Evolutionary conservation across 305 asterid species (phyloP).

Genomic region (Solanum aculeatissimum): DNA sequence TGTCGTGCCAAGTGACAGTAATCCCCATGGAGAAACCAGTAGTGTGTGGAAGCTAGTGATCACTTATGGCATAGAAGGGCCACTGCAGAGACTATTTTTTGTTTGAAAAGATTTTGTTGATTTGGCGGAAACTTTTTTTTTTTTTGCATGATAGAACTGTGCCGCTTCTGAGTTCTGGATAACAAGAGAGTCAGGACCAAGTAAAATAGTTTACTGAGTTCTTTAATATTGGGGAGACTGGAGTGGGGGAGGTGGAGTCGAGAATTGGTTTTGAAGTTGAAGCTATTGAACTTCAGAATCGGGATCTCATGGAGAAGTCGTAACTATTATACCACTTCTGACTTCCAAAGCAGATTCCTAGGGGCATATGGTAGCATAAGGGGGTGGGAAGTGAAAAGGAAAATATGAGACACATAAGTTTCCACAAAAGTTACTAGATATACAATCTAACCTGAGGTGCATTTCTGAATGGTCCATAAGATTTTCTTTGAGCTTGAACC

Average conservation of each 20-base stretch:
- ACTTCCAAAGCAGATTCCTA: background rate
- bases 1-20: background rate
- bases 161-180: background rate
- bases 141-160: background rate
- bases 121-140: background rate
- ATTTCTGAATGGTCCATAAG: conserved; percentile 48
- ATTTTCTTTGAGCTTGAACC: conserved; percentile 86
- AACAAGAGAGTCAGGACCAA: background rate
- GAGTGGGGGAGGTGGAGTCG: background rate
- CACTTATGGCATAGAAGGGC: background rate
- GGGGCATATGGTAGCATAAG: background rate
- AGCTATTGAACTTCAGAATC: background rate
- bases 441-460: conserved; percentile 44
- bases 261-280: background rate
- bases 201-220: background rate
- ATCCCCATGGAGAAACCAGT: background rate
- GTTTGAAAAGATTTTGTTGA: background rate
- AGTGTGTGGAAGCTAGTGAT: background rate
- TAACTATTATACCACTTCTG: background rate
- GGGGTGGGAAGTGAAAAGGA: background rate
- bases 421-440: background rate
- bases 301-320: background rate
- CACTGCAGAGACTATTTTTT: background rate
- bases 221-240: background rate
- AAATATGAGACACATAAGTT: background rate